These are phyloP conservation scores for Quercus mongolica DNA, from an alignment of 306 rosid genomes.

Conservation along the genomic window DNA sequence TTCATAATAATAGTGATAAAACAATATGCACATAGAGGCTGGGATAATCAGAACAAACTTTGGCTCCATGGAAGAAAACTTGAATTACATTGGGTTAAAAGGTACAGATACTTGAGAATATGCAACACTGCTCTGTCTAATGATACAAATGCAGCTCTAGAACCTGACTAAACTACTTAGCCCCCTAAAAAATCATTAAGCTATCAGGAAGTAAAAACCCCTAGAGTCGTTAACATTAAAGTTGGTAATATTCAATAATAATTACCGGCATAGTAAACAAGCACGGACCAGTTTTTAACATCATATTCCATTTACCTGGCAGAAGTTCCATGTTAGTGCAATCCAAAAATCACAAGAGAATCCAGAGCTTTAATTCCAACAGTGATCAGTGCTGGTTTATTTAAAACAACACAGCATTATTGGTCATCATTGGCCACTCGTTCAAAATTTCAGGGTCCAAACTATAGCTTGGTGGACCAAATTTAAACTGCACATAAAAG, in stretches of 20 bases:
- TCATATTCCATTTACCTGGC: neutral
- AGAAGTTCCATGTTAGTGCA: neutral
- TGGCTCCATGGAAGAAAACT: neutral
- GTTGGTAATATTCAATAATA: neutral
- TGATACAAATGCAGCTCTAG: neutral
- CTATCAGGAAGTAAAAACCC: neutral
- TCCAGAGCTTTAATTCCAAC: neutral
- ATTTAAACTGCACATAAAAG: neutral
- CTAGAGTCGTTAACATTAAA: neutral
- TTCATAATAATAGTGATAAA: neutral
- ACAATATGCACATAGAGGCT: neutral
- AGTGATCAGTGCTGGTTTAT: neutral
- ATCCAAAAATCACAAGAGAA: constrained; percentile 1
- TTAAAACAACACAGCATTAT: constrained; percentile 4
- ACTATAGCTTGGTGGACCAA: constrained; percentile 4
- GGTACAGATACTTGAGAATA: neutral
- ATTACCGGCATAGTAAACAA: neutral
- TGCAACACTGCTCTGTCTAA: neutral
- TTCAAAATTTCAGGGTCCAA: neutral
- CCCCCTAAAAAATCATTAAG: neutral
- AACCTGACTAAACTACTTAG: neutral
- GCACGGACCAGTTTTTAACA: neutral
- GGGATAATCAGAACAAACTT: neutral
- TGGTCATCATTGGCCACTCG: neutral
- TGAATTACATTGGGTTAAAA: neutral